Evolutionary conservation across 345 rosid species (phyloP).

Genomic region (Angophora floribunda): DNA sequence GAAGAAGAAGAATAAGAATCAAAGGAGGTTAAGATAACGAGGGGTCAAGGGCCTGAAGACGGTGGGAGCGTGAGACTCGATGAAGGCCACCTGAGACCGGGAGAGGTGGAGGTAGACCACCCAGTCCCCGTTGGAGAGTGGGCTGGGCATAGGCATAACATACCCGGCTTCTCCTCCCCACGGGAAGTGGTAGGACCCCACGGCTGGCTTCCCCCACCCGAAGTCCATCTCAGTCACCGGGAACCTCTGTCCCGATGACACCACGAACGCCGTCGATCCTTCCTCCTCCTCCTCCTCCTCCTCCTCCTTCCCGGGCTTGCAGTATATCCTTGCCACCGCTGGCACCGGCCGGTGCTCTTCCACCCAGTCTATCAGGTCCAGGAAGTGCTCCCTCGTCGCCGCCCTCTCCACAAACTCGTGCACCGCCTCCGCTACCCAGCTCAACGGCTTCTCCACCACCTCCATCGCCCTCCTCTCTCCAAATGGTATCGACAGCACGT

Average conservation of each 20-base stretch:
- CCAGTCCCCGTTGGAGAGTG: conserved; percentile 32
- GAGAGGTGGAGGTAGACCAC: conserved; percentile 37
- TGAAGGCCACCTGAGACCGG: conserved; percentile 23
- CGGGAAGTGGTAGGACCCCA: conserved; percentile 45
- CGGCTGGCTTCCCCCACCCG: conserved; percentile 43
- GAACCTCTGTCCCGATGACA: conserved; percentile 65
- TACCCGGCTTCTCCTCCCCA: conserved; percentile 43
- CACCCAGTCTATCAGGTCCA: conserved; percentile 71
- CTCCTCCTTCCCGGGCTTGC: background rate
- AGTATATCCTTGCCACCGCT: conserved; percentile 39
- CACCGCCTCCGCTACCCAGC: conserved; percentile 46
- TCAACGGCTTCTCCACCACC: conserved; percentile 30
- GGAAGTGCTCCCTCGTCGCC: conserved; percentile 51
- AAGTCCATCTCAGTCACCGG: conserved; percentile 35
- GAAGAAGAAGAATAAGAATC: background rate
- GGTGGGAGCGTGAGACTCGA: conserved; percentile 24
- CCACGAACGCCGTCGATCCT: conserved; percentile 53
- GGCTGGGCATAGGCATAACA: conserved; percentile 58
- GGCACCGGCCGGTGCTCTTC: conserved; percentile 54
- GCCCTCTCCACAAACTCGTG: conserved; percentile 29
- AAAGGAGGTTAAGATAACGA: conserved; percentile 17
- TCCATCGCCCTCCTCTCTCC: conserved; percentile 29
- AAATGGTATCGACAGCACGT: conserved; percentile 59
- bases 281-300: conserved; percentile 8
- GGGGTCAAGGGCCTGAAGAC: conserved; percentile 28